phyloP scores from a whole-genome alignment of 768 basidiomycete species.

The Tulasnella calospora region DNA sequence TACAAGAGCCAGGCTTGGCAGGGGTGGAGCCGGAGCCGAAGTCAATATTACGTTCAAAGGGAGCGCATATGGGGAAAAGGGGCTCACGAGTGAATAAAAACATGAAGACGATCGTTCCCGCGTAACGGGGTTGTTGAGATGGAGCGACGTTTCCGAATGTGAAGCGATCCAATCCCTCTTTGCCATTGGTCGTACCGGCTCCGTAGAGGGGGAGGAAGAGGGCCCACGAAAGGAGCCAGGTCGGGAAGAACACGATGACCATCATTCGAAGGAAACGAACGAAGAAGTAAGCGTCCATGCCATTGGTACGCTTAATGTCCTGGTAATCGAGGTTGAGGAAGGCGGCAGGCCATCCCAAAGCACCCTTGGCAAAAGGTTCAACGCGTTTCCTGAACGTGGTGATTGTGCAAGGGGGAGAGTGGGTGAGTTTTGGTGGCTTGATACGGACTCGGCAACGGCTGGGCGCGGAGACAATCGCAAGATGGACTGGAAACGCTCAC shows the following conservation, averaged over 20 bases:
- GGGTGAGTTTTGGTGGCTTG: slow-evolving; percentile 21
- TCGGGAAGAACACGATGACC: slow-evolving; percentile 73
- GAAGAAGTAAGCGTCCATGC: slow-evolving; percentile 89
- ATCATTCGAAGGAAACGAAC: slow-evolving; percentile 82
- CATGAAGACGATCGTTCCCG: slow-evolving; percentile 70
- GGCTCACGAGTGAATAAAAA: slow-evolving; percentile 68
- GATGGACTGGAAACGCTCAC: slow-evolving; percentile 36
- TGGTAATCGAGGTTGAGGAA: slow-evolving; percentile 59
- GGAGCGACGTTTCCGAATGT: slow-evolving; percentile 72
- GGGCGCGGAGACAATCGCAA: slow-evolving; percentile 27
- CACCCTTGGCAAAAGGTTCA: slow-evolving; percentile 45
- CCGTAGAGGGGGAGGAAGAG: slow-evolving; percentile 72
- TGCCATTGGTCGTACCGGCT: slow-evolving; percentile 43
- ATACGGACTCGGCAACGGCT: slow-evolving; percentile 33
- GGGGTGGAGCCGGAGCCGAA: neutral
- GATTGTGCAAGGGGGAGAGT: slow-evolving; percentile 9
- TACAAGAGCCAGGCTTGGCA: slow-evolving; percentile 75
- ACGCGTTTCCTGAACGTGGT: slow-evolving; percentile 51
- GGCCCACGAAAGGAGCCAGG: slow-evolving; percentile 86
- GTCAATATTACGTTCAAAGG: neutral
- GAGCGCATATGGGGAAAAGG: neutral
- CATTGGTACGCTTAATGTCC: slow-evolving; percentile 62
- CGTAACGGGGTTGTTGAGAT: slow-evolving; percentile 54
- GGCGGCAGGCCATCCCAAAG: slow-evolving; percentile 63
- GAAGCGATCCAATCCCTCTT: slow-evolving; percentile 60